Percentiles rank a stretch among this genome's conserved stretches.
Evolutionary conservation across 1,139 yeast genomes (phyloP).

Genomic region (Suhomyces choctaworum): DNA sequence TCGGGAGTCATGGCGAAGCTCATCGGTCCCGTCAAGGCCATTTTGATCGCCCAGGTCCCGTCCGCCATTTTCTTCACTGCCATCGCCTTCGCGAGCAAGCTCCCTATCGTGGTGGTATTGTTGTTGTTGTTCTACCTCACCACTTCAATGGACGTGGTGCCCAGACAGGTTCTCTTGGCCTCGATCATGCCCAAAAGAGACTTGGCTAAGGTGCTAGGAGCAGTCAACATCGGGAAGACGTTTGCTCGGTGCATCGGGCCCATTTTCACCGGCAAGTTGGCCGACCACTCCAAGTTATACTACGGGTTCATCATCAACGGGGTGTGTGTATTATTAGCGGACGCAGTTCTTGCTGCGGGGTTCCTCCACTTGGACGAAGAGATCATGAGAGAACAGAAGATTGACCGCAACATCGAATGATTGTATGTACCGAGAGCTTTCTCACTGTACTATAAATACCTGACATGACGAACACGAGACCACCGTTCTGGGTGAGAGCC

Average conservation of each 20-base stretch:
- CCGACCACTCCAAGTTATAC: slow-evolving; percentile 51
- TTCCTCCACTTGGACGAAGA: slow-evolving; percentile 43
- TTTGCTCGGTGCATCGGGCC: slow-evolving; percentile 85
- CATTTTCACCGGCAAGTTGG: slow-evolving; percentile 70
- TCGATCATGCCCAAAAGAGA: slow-evolving; percentile 64
- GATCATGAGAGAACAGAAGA: slow-evolving; percentile 30
- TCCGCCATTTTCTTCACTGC: slow-evolving; percentile 60
- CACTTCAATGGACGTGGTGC: slow-evolving; percentile 86
- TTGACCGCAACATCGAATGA: slow-evolving; percentile 3
- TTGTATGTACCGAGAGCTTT: too few relatives aligned
- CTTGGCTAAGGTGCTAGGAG: slow-evolving; percentile 76
- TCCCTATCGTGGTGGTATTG: slow-evolving; percentile 48
- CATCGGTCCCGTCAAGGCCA: slow-evolving; percentile 79
- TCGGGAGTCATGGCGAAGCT: slow-evolving; percentile 66
- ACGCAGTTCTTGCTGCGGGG: slow-evolving; percentile 39
- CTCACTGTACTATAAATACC: too few relatives aligned
- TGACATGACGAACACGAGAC: too few relatives aligned
- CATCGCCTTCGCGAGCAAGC: slow-evolving; percentile 28
- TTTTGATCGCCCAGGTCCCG: slow-evolving; percentile 75
- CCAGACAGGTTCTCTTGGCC: slow-evolving; percentile 77
- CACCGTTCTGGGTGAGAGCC: too few relatives aligned
- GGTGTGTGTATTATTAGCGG: slow-evolving; percentile 48
- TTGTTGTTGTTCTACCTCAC: slow-evolving; percentile 54
- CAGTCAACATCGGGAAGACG: slow-evolving; percentile 83
- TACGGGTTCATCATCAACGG: slow-evolving; percentile 68